A percentile compares a stretch with the other conserved stretches of the same genome.
These are phyloP conservation scores for Chiua virens DNA, from an alignment of 768 basidiomycete species.

Conservation along the genomic window DNA sequence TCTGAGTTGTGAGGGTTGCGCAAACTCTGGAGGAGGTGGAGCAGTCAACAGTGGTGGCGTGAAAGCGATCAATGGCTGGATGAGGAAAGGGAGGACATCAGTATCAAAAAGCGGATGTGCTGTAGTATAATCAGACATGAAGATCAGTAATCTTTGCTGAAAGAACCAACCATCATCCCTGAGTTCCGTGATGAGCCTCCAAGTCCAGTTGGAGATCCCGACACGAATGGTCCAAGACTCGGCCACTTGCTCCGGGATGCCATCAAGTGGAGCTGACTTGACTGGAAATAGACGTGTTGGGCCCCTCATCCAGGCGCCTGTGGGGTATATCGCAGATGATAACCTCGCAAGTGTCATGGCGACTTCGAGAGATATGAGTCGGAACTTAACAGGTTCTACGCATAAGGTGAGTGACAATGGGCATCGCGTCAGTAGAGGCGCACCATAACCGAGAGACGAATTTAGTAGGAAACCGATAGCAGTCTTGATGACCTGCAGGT, in stretches of 20 bases:
- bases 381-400: constrained; percentile 68
- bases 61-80: constrained; percentile 57
- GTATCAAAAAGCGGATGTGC: constrained; percentile 59
- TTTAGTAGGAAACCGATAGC: constrained; percentile 80
- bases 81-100: constrained; percentile 63
- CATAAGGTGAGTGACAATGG: constrained; percentile 2
- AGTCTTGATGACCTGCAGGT: constrained; percentile 74
- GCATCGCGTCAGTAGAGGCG: constrained; percentile 20
- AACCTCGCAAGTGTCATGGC: constrained; percentile 67
- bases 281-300: constrained; percentile 22
- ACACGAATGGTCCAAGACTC: constrained; percentile 69
- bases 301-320: constrained; percentile 58
- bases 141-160: not conserved
- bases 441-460: constrained; percentile 75
- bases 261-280: constrained; percentile 14
- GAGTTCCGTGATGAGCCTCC: constrained; percentile 72
- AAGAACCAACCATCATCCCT: constrained; percentile 62
- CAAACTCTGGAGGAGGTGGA: constrained; percentile 38
- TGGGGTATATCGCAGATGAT: constrained; percentile 69
- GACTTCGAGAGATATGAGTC: constrained; percentile 68
- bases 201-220: constrained; percentile 71
- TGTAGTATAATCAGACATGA: constrained; percentile 22
- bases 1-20: constrained; percentile 40
- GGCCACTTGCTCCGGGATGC: constrained; percentile 27
- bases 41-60: constrained; percentile 50